Base-by-base conservation (phyloP, 2,329 filamentous ascomycete genomes). In the Dryadomyces sulphureus region DNA sequence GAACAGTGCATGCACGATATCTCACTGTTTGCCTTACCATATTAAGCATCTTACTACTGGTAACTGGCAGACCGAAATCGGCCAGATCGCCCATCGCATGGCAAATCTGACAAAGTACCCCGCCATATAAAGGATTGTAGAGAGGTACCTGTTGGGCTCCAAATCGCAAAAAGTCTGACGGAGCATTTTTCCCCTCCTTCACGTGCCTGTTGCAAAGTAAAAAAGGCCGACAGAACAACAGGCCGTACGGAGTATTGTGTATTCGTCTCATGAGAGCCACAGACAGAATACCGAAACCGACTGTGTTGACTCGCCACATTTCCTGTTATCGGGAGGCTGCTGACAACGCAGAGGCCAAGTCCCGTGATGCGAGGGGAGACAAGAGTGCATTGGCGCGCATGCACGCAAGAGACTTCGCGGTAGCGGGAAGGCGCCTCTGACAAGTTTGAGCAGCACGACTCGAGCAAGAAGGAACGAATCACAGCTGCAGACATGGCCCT, bases 61-160 rank as follows among this genome's bases (percentile, higher is more conserved):
- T 17, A 25, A 1, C 16, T 14, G 24, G 19, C 16, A 32, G 27
- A 48, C 50, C 48, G 50, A 50, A 14, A 52, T 52, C 50, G 49
- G 50, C 38, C 50, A 43, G 27, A 32, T 32, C 30, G 12, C 8
- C 11, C n/a, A 30, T 30, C 7, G 27, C 7, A 30, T 30, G 7
- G 27, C n/a, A n/a, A n/a, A n/a, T 21, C 20, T 24, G 24, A n/a
- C 17, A 45, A 52, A 41, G 48, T 50, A 48, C 50, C 50, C 50
- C 50, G 42, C 50, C 48, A 38, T 46, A 44, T 30, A 48, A 16
- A 25, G 25, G 38, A 36, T 48, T 45, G 36, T 38, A 32, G 22
- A 11, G 20, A 36, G 41, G 32, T 50, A 50, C 50, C 40, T 46
- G 42, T 32, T 4, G 27, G n/a, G n/a, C n/a, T n/a, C 27, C 27